Evolutionary conservation across 2,329 filamentous ascomycete genomes (phyloP).

Genomic region (Ophiostoma tasmaniense): DNA sequence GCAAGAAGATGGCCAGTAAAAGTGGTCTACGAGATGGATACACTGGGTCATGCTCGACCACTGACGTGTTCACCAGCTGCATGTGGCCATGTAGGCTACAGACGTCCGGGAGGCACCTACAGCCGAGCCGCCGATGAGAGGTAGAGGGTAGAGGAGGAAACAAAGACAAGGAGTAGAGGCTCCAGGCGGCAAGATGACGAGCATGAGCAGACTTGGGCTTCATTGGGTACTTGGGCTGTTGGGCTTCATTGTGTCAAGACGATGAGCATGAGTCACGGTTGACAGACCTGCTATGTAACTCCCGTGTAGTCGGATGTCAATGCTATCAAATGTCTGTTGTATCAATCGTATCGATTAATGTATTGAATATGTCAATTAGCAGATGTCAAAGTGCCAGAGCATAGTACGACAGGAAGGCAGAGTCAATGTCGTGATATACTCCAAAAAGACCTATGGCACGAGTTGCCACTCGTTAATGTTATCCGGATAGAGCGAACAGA

Average conservation of each 20-base stretch:
- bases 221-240: background rate
- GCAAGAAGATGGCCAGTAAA: background rate
- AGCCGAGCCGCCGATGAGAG: background rate
- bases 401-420: background rate
- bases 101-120: background rate
- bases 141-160: background rate
- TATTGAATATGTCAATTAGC: background rate
- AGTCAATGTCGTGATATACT: background rate
- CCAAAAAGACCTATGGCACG: background rate
- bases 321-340: background rate
- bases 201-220: background rate
- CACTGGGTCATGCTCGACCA: background rate
- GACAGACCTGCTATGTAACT: background rate
- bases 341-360: background rate
- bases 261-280: background rate
- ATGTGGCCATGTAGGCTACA: background rate
- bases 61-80: constrained; percentile 5
- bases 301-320: background rate
- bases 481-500: background rate
- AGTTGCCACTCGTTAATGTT: background rate
- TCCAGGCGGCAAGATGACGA: background rate
- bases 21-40: background rate
- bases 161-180: background rate
- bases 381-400: background rate
- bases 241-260: background rate